Evolutionary conservation across 495 filamentous ascomycete genomes (phyloP).

Genomic region (Sabuloglossum arenarium): DNA sequence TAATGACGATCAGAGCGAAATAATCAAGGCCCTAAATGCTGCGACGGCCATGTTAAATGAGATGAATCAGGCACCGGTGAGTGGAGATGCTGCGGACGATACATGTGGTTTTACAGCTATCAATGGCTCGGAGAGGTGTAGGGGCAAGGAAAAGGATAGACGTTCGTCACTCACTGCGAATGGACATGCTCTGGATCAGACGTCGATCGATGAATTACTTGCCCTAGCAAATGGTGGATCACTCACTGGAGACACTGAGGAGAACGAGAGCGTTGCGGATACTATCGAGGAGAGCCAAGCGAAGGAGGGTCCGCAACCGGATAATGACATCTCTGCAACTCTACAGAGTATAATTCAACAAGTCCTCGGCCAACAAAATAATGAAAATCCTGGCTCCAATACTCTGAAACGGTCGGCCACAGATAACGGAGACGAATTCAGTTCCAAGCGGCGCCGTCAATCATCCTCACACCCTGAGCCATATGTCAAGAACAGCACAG

Average conservation of each 20-base stretch:
- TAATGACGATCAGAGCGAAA: constrained; percentile 4
- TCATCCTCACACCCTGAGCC: not conserved
- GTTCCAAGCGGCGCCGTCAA: not conserved
- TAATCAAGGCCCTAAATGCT: constrained; percentile 8
- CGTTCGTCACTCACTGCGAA: not conserved
- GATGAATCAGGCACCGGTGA: not conserved
- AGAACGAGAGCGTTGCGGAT: not conserved
- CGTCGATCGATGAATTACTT: constrained; percentile 5
- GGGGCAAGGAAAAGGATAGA: not conserved
- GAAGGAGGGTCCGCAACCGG: constrained; percentile 6
- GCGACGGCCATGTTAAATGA: constrained; percentile 9
- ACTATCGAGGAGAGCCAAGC: not conserved
- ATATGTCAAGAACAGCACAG: not conserved
- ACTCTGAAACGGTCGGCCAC: not conserved
- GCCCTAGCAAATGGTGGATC: constrained; percentile 6
- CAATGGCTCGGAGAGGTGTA: not conserved
- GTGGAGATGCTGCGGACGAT: not conserved
- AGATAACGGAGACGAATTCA: not conserved
- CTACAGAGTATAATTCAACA: constrained; percentile 6
- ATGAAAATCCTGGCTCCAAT: not conserved
- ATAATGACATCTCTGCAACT: constrained; percentile 8
- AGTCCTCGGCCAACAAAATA: constrained; percentile 2
- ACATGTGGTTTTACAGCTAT: constrained; percentile 2
- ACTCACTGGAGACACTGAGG: constrained; percentile 3
- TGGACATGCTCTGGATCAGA: constrained; percentile 5